phyloP scores from a whole-genome alignment of 306 rosid genomes.

The Canavalia ensiformis region DNA sequence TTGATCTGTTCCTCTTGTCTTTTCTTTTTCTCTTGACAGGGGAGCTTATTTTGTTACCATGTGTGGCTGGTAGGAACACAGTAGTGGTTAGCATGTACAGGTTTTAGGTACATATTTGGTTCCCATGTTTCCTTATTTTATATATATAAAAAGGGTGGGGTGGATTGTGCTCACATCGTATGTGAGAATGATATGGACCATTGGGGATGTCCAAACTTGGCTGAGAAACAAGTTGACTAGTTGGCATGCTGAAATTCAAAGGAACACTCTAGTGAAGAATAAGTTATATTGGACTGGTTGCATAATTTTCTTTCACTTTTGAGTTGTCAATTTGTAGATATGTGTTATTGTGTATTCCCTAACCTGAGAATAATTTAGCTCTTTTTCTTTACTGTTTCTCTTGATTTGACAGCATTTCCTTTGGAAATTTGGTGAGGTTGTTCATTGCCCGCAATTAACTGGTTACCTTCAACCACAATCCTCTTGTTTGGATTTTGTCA shows the following conservation, averaged over 20 bases:
- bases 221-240: slow-evolving; percentile 42
- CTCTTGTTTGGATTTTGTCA: background rate
- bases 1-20: slow-evolving; percentile 54
- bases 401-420: background rate
- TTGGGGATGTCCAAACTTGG: slow-evolving; percentile 36
- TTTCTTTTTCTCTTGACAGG: slow-evolving; percentile 52
- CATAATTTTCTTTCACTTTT: slow-evolving; percentile 17
- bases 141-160: slow-evolving; percentile 47
- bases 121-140: slow-evolving; percentile 60
- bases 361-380: background rate
- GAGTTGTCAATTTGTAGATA: slow-evolving; percentile 35
- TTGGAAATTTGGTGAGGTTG: slow-evolving; percentile 1
- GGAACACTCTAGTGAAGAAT: slow-evolving; percentile 48
- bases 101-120: slow-evolving; percentile 59
- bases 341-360: slow-evolving; percentile 26
- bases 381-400: background rate
- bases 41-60: slow-evolving; percentile 73
- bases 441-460: background rate
- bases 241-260: slow-evolving; percentile 50
- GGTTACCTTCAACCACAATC: background rate
- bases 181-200: slow-evolving; percentile 42
- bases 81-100: slow-evolving; percentile 65
- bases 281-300: slow-evolving; percentile 52
- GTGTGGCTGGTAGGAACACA: slow-evolving; percentile 62
- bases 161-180: slow-evolving; percentile 47